Conservation (phyloP, 2,329 filamentous ascomycete genomes). For the Venturia pyrina region DNA sequence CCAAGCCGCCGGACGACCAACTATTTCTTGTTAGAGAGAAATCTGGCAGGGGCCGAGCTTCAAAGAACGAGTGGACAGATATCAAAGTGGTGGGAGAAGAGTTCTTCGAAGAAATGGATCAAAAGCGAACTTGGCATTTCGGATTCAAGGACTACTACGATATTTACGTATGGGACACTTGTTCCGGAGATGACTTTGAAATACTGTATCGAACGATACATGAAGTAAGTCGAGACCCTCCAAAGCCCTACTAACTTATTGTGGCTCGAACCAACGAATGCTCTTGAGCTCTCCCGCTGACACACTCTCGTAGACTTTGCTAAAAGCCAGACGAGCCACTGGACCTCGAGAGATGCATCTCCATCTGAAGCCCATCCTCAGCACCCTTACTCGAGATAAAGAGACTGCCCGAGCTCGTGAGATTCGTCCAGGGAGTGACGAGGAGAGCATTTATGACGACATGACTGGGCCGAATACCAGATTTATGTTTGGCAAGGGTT, state of each 20-base stretch:
- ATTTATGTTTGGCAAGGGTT: not conserved
- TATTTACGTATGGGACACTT: conserved; percentile 32
- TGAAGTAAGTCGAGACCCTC: conserved; percentile 22
- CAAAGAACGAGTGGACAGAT: conserved; percentile 29
- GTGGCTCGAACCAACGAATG: not conserved
- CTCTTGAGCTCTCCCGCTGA: not conserved
- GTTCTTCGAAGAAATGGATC: conserved; percentile 33
- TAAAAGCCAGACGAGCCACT: not conserved
- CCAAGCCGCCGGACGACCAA: conserved; percentile 24
- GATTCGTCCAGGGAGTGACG: conserved; percentile 20
- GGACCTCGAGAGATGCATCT: not conserved
- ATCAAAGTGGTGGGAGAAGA: conserved; percentile 24
- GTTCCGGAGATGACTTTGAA: conserved; percentile 23
- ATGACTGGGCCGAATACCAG: not conserved
- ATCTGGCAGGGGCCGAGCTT: conserved; percentile 29
- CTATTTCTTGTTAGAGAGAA: conserved; percentile 31
- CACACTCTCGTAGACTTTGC: not conserved
- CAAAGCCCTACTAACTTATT: conserved; percentile 23
- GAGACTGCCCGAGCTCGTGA: conserved; percentile 26
- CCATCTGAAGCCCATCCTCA: not conserved
- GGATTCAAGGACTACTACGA: conserved; percentile 35
- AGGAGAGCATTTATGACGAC: not conserved
- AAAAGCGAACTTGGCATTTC: conserved; percentile 27
- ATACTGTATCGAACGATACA: conserved; percentile 24
- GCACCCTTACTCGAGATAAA: conserved; percentile 19